A percentile compares a stretch with the other conserved stretches of the same genome.
These are phyloP conservation scores for Fusarium sp. DNA, from an alignment of 2,329 filamentous ascomycete species.

Conservation along the genomic window DNA sequence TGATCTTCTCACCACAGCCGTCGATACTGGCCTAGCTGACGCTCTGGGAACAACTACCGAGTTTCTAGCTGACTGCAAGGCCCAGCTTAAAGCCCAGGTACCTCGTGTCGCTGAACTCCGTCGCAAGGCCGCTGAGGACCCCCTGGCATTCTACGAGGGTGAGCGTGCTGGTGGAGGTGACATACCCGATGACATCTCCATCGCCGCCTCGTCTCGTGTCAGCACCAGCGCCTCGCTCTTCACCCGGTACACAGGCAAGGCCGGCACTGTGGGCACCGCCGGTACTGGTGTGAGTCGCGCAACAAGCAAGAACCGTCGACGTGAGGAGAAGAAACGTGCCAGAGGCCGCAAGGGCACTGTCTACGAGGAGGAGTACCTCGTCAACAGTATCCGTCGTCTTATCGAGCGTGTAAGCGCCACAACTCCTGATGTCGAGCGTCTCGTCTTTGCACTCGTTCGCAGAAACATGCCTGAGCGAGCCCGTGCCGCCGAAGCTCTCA, in stretches of 20 bases:
- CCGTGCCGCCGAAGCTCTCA: conserved; percentile 77
- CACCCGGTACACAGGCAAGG: conserved; percentile 87
- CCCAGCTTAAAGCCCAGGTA: conserved; percentile 85
- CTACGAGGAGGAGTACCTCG: conserved; percentile 97
- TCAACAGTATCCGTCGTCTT: conserved; percentile 86
- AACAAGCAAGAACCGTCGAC: conserved; percentile 86
- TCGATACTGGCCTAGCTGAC: conserved; percentile 85
- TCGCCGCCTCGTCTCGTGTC: conserved; percentile 84
- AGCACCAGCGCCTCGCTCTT: conserved; percentile 90
- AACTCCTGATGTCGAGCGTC: conserved; percentile 76
- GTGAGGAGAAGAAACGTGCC: conserved; percentile 95
- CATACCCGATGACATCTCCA: conserved; percentile 90
- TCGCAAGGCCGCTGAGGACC: conserved; percentile 83
- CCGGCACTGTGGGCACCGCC: conserved; percentile 72
- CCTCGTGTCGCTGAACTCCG: conserved; percentile 88
- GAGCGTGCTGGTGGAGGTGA: conserved; percentile 74
- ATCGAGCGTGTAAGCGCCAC: conserved; percentile 84
- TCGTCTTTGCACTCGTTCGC: conserved; percentile 82
- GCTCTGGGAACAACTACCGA: conserved; percentile 87
- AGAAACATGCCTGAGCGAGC: conserved; percentile 91
- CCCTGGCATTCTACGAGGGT: conserved; percentile 89
- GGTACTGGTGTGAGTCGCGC: conserved; percentile 81
- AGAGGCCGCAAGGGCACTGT: conserved; percentile 96
- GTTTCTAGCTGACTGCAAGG: conserved; percentile 91
- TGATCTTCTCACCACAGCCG: conserved; percentile 72